These are phyloP conservation scores for Blakeslea trispora DNA, from an alignment of 371 early-diverging fungal species.

Conservation along the genomic window DNA sequence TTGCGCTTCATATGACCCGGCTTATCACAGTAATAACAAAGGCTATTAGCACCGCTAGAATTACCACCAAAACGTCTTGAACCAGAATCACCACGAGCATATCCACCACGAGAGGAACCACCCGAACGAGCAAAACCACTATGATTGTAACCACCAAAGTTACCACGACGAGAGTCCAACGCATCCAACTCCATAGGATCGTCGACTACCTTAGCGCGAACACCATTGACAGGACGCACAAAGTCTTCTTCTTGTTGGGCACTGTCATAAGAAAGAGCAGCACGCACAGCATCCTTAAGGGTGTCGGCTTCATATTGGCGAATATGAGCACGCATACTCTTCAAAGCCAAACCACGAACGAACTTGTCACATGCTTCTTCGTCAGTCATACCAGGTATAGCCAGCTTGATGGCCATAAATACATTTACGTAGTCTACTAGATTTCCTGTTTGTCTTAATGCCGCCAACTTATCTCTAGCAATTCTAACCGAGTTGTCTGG, in stretches of 20 bases:
- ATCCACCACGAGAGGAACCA: not conserved
- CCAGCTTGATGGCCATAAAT: conserved; percentile 10
- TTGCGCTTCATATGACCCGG: conserved; percentile 6
- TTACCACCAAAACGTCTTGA: not conserved
- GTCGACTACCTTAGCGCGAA: not conserved
- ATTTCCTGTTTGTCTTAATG: conserved; percentile 9
- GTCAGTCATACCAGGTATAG: conserved; percentile 9
- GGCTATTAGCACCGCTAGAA: not conserved
- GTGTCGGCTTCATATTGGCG: conserved; percentile 69
- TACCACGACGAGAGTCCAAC: not conserved
- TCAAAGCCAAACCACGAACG: conserved; percentile 1
- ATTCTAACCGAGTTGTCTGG: conserved; percentile 8
- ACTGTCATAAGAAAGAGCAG: conserved; percentile 6
- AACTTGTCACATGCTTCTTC: conserved; percentile 13
- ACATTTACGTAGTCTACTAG: conserved; percentile 7
- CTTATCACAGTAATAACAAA: conserved; percentile 7
- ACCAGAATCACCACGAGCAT: not conserved
- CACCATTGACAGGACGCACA: too few relatives aligned
- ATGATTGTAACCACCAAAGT: not conserved
- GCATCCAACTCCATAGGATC: conserved; percentile 3
- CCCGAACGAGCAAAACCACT: too few relatives aligned
- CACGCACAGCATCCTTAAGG: not conserved
- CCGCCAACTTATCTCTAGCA: conserved; percentile 11
- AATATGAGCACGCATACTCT: conserved; percentile 1
- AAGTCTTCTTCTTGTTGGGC: conserved; percentile 7